phyloP scores from a whole-genome alignment of 2,329 filamentous ascomycete genomes.

The Cytospora leucostoma region DNA sequence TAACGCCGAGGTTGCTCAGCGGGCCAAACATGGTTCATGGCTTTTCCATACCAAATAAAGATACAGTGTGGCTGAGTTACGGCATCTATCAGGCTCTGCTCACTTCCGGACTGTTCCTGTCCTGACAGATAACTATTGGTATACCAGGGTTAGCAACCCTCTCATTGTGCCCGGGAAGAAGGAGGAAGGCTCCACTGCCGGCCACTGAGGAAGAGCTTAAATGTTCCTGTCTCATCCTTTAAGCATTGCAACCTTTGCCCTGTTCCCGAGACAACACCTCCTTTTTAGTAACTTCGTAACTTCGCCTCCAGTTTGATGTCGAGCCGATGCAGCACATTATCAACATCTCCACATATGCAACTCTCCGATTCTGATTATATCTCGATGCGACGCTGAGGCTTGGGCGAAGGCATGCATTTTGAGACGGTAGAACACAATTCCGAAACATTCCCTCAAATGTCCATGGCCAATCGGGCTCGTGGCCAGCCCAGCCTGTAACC shows the following conservation, averaged over 20 bases:
- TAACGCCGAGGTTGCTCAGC: conserved; percentile 1
- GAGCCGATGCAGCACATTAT: not conserved
- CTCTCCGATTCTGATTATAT: not conserved
- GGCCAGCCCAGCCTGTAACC: conserved; percentile 12
- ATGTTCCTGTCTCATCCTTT: not conserved
- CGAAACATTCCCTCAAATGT: conserved; percentile 10
- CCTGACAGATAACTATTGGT: not conserved
- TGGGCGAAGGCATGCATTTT: conserved; percentile 4
- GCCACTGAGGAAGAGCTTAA: not conserved
- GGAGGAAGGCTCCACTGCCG: not conserved
- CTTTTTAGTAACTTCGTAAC: not conserved
- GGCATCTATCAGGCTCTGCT: conserved; percentile 3
- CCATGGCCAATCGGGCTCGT: conserved; percentile 14
- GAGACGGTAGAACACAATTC: conserved; percentile 13
- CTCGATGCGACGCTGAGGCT: conserved; percentile 10
- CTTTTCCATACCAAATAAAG: conserved; percentile 7
- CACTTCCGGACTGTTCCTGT: not conserved
- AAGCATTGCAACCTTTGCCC: not conserved
- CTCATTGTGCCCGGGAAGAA: not conserved
- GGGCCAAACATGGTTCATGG: conserved; percentile 18
- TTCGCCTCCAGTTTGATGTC: not conserved
- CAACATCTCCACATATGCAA: not conserved
- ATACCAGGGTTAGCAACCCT: not conserved
- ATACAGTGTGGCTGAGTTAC: conserved; percentile 8
- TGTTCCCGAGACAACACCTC: not conserved